Percentiles rank a stretch among this genome's conserved stretches.
phyloP scores from a whole-genome alignment of 805 yeast species.

The Millerozyma miso region DNA sequence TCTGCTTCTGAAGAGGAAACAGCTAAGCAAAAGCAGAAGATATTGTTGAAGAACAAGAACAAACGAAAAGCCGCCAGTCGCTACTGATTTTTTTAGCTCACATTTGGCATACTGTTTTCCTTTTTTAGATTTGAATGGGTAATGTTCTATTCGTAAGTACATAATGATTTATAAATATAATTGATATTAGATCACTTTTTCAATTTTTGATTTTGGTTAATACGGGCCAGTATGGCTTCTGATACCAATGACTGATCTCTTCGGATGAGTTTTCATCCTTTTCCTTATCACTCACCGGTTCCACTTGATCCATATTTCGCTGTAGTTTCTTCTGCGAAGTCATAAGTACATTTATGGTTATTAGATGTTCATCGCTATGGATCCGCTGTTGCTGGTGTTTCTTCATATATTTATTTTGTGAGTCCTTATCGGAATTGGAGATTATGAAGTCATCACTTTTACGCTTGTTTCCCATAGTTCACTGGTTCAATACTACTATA shows the following conservation, averaged over 20 bases:
- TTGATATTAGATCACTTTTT: neutral
- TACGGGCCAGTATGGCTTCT: conserved; percentile 14
- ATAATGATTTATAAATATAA: conserved; percentile 3
- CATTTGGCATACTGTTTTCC: neutral
- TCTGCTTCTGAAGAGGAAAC: conserved; percentile 42
- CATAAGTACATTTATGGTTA: conserved; percentile 31
- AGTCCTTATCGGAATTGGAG: neutral
- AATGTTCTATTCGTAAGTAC: conserved; percentile 3
- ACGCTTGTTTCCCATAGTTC: neutral
- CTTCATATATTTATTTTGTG: conserved; percentile 9
- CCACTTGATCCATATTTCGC: neutral
- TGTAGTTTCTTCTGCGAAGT: conserved; percentile 16
- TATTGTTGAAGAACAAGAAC: conserved; percentile 62
- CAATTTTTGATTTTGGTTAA: conserved; percentile 2
- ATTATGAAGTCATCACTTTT: neutral
- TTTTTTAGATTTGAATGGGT: neutral
- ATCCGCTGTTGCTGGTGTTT: conserved; percentile 21
- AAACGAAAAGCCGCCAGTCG: conserved; percentile 14
- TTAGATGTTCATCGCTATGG: conserved; percentile 25
- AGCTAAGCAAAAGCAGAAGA: conserved; percentile 48
- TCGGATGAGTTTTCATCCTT: neutral
- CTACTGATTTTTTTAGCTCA: neutral
- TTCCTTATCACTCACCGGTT: neutral
- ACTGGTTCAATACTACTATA: no score
- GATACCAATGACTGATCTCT: conserved; percentile 7